Conservation (phyloP, 2,329 filamentous ascomycete species). For the Trichoderma arundinaceum region DNA sequence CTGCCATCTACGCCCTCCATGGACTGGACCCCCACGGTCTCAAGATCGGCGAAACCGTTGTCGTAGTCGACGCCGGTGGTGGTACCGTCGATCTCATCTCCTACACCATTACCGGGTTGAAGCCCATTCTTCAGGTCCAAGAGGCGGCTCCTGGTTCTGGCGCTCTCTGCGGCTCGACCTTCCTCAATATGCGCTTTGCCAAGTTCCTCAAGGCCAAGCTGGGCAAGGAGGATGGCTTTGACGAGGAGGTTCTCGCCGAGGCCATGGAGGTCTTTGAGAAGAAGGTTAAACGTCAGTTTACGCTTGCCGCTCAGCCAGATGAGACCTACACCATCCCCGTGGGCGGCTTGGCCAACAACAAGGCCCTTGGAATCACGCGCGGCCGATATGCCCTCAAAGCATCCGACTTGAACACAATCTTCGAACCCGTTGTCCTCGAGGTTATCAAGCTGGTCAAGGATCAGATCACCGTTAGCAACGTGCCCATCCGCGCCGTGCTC, state of each 20-base stretch:
- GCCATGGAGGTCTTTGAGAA: constrained; percentile 52
- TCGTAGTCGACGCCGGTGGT: constrained; percentile 59
- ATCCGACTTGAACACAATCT: constrained; percentile 49
- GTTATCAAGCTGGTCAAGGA: constrained; percentile 52
- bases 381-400: constrained; percentile 48
- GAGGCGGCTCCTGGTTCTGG: constrained; percentile 54
- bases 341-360: constrained; percentile 49
- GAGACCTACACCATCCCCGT: constrained; percentile 48
- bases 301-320: constrained; percentile 23
- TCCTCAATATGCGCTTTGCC: constrained; percentile 53
- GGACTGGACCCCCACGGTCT: constrained; percentile 48
- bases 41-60: constrained; percentile 52
- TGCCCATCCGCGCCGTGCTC: constrained; percentile 50
- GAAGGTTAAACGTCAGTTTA: constrained; percentile 35
- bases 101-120: constrained; percentile 52
- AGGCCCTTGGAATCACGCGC: constrained; percentile 45
- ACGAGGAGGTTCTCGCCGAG: constrained; percentile 47
- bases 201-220: constrained; percentile 49
- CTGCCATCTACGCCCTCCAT: constrained; percentile 54
- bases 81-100: constrained; percentile 59
- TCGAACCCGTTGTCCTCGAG: constrained; percentile 51
- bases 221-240: constrained; percentile 48
- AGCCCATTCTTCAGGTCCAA: constrained; percentile 51
- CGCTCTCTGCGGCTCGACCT: constrained; percentile 54
- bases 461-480: constrained; percentile 48